These are phyloP conservation scores for Zalerion maritima DNA, from an alignment of 495 filamentous ascomycete species.

Conservation along the genomic window DNA sequence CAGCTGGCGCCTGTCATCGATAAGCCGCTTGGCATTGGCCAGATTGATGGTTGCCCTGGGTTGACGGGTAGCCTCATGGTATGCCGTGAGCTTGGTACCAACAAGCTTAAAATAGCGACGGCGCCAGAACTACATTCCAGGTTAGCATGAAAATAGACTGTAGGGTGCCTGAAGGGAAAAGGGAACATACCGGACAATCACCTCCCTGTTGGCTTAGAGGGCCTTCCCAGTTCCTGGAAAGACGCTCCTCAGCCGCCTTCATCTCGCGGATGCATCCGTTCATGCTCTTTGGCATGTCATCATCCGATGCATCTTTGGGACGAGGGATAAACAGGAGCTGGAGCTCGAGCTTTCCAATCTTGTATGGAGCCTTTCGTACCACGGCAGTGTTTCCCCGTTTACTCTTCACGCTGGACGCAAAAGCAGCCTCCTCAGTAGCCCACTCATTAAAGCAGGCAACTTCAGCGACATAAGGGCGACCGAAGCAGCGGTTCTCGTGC, in stretches of 20 bases:
- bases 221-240: conserved; percentile 66
- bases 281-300: conserved; percentile 99
- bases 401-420: conserved; percentile 69
- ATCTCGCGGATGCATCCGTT: conserved; percentile 84
- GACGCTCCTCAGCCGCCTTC: conserved; percentile 65
- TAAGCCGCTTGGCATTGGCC: conserved; percentile 81
- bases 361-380: conserved; percentile 68
- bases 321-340: conserved; percentile 90
- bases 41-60: conserved; percentile 94
- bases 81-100: conserved; percentile 83
- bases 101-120: conserved; percentile 92
- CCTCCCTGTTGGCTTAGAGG: conserved; percentile 90
- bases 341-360: conserved; percentile 82
- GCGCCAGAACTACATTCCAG: conserved; percentile 65
- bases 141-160: conserved; percentile 13
- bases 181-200: conserved; percentile 78
- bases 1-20: conserved; percentile 79
- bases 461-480: conserved; percentile 72
- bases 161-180: background rate
- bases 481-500: conserved; percentile 73
- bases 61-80: conserved; percentile 88
- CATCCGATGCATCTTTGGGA: conserved; percentile 74
- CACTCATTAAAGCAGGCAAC: conserved; percentile 95
- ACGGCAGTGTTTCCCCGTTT: conserved; percentile 57
- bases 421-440: conserved; percentile 66